Evolutionary conservation across 2,329 filamentous ascomycete genomes (phyloP).

Genomic region (Aspergillus sclerotialis): DNA sequence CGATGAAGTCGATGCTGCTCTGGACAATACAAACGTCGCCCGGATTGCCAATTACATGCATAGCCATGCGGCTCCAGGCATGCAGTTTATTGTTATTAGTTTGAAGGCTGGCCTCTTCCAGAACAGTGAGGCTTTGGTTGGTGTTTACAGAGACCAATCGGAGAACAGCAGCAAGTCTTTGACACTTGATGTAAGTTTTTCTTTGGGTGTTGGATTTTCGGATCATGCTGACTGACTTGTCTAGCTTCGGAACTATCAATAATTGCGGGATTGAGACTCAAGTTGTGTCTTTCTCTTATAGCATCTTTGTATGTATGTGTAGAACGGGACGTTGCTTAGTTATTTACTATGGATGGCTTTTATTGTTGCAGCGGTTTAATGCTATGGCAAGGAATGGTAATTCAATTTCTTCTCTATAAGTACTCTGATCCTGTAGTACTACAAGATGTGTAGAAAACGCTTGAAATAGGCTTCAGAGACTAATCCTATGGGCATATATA

Average conservation of each 20-base stretch:
- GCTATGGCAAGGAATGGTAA: too few relatives aligned
- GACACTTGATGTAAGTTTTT: constrained; percentile 80
- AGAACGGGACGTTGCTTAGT: too few relatives aligned
- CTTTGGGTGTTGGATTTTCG: neutral
- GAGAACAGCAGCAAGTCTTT: constrained; percentile 87
- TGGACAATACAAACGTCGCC: constrained; percentile 96
- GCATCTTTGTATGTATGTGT: too few relatives aligned
- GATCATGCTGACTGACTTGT: neutral
- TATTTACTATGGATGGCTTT: too few relatives aligned
- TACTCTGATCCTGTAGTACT: too few relatives aligned
- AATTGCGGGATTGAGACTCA: too few relatives aligned
- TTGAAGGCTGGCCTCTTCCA: constrained; percentile 95
- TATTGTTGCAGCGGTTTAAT: too few relatives aligned
- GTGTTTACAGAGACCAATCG: constrained; percentile 90
- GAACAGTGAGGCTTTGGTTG: constrained; percentile 89
- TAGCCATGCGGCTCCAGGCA: constrained; percentile 88
- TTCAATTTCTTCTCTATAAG: too few relatives aligned
- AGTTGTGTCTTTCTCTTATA: too few relatives aligned
- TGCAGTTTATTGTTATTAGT: constrained; percentile 98
- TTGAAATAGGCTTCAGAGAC: too few relatives aligned
- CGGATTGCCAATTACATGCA: constrained; percentile 95
- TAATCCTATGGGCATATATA: too few relatives aligned
- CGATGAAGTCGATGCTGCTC: constrained; percentile 92
- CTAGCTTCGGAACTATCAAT: constrained; percentile 3
- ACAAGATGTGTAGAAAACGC: too few relatives aligned